These are phyloP conservation scores for Umbellularia californica DNA, from an alignment of 164 flowering plant genomes.

Conservation along the genomic window DNA sequence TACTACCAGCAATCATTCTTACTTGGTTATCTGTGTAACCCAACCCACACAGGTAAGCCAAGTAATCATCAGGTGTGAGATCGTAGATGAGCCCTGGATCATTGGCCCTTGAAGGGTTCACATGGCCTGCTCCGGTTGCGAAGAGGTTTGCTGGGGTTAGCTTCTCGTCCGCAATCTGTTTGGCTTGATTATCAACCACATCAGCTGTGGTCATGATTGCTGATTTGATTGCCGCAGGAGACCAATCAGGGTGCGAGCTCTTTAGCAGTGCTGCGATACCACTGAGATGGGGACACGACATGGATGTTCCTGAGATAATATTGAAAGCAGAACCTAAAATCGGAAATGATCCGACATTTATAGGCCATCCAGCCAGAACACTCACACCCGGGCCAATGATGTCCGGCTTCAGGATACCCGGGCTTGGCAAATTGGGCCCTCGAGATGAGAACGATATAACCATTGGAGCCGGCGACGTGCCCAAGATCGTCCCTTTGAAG, in stretches of 20 bases:
- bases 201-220: constrained; percentile 25
- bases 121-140: constrained; percentile 50
- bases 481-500: constrained; percentile 40
- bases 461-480: constrained; percentile 3
- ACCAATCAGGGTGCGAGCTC: constrained; percentile 31
- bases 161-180: constrained; percentile 31
- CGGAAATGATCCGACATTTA: background rate
- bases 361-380: constrained; percentile 5
- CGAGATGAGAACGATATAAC: constrained; percentile 8
- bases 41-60: constrained; percentile 50
- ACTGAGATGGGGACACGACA: constrained; percentile 20
- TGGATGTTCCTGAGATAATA: background rate
- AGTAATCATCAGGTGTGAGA: constrained; percentile 26
- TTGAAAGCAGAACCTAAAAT: background rate
- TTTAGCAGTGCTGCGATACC: constrained; percentile 53
- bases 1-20: background rate
- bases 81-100: constrained; percentile 9
- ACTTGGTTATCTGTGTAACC: constrained; percentile 8
- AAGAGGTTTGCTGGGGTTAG: constrained; percentile 27
- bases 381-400: constrained; percentile 38
- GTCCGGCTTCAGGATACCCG: constrained; percentile 57
- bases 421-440: background rate
- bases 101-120: constrained; percentile 12
- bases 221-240: constrained; percentile 8
- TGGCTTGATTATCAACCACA: constrained; percentile 6